These are phyloP conservation scores for Hemileccinum rubropunctum DNA, from an alignment of 768 basidiomycete genomes.

Conservation along the genomic window DNA sequence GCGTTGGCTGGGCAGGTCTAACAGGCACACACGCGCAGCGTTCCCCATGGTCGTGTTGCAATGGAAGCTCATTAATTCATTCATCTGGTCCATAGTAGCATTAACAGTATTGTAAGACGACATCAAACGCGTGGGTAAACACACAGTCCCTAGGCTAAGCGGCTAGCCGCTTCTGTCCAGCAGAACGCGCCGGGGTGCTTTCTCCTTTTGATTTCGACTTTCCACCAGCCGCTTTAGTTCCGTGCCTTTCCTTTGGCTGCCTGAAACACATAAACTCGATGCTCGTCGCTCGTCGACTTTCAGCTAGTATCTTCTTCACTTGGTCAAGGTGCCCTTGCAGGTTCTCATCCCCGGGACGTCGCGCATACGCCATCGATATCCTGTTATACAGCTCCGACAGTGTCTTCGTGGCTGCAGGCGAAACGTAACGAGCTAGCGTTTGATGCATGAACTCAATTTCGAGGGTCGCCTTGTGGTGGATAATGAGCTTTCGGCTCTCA, in stretches of 20 bases:
- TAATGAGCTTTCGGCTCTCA: not conserved
- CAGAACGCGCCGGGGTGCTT: slow-evolving; percentile 7
- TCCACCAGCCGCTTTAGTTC: slow-evolving; percentile 11
- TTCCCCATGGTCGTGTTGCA: no score
- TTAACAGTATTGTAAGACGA: not conserved
- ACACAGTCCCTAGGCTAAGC: not conserved
- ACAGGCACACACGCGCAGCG: no score
- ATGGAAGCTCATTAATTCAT: no score
- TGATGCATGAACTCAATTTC: slow-evolving; percentile 99
- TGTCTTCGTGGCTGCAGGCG: slow-evolving; percentile 72
- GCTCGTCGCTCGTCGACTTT: slow-evolving; percentile 85
- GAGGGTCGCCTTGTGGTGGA: slow-evolving; percentile 81
- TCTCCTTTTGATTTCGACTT: slow-evolving; percentile 23
- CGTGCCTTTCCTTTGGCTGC: slow-evolving; percentile 50
- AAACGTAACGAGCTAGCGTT: slow-evolving; percentile 86
- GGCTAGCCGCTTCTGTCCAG: slow-evolving; percentile 20
- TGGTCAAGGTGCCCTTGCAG: slow-evolving; percentile 85
- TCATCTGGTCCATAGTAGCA: not conserved
- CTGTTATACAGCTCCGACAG: slow-evolving; percentile 91
- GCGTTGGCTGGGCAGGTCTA: not conserved
- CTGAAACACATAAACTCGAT: slow-evolving; percentile 96
- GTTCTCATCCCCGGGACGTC: slow-evolving; percentile 81
- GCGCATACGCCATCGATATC: slow-evolving; percentile 90
- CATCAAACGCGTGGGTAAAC: not conserved
- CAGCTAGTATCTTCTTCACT: slow-evolving; percentile 86